These are phyloP conservation scores for Solanum pennellii DNA, from an alignment of 257 asterid genomes.

Conservation along the genomic window DNA sequence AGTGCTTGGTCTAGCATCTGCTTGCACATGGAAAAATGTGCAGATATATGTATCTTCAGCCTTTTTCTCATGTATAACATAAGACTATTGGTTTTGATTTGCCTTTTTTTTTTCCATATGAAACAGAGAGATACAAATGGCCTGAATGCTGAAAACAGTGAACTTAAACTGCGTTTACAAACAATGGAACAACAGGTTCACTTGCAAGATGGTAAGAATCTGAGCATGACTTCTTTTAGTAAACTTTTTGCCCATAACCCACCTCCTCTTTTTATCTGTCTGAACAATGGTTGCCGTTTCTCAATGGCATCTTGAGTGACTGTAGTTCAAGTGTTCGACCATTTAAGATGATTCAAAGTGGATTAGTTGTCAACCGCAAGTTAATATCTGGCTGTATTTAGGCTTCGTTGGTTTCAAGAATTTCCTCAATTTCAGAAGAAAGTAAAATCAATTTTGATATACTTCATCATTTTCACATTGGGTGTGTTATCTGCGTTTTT, in stretches of 20 bases:
- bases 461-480: not conserved
- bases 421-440: not conserved
- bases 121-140: conserved; percentile 91
- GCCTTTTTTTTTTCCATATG: not conserved
- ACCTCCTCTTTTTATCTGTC: not conserved
- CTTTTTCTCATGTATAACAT: not conserved
- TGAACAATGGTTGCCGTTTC: not conserved
- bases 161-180: conserved; percentile 85
- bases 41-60: not conserved
- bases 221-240: not conserved
- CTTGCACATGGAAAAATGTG: not conserved
- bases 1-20: not conserved
- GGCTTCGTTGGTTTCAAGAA: not conserved
- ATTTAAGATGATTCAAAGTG: not conserved
- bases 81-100: not conserved
- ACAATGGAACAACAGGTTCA: conserved; percentile 93
- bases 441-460: not conserved
- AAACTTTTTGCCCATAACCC: not conserved
- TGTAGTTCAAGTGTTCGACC: not conserved
- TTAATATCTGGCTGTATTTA: not conserved
- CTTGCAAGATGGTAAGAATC: conserved; percentile 79
- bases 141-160: conserved; percentile 78
- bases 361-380: not conserved
- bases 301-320: not conserved
- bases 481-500: not conserved